Percentiles rank a stretch among this genome's conserved stretches.
Conservation (phyloP, 2,329 filamentous ascomycete genomes). For the Fusarium sp. region DNA sequence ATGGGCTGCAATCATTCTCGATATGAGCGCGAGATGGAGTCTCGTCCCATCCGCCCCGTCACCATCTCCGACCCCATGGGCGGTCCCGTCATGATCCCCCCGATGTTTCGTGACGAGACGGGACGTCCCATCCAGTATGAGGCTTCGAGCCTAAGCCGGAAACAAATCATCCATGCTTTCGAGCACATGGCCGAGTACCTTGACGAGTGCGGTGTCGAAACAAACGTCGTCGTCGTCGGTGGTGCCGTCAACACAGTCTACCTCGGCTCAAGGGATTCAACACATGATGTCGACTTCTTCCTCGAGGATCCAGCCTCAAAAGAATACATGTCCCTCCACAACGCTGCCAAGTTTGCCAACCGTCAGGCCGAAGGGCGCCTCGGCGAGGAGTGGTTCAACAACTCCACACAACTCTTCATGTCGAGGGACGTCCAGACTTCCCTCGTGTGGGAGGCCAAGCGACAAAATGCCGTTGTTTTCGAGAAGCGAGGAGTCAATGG, state of each 20-base stretch:
- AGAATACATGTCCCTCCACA: constrained; percentile 18
- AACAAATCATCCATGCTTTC: constrained; percentile 30
- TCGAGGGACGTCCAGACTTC: constrained; percentile 19
- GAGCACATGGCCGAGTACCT: constrained; percentile 36
- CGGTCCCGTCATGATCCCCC: constrained; percentile 28
- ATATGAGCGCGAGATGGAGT: constrained; percentile 32
- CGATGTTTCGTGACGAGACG: constrained; percentile 23
- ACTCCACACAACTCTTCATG: constrained; percentile 37
- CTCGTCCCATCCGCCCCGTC: constrained; percentile 30
- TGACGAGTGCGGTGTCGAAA: constrained; percentile 22
- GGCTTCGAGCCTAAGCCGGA: constrained; percentile 19
- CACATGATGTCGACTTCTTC: constrained; percentile 39
- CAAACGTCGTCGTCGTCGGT: constrained; percentile 29
- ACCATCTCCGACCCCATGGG: constrained; percentile 31
- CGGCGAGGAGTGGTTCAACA: constrained; percentile 38
- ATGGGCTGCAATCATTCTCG: constrained; percentile 36
- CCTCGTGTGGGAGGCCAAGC: constrained; percentile 20
- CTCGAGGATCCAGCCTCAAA: constrained; percentile 24
- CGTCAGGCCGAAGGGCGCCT: constrained; percentile 21
- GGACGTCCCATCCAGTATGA: constrained; percentile 17
- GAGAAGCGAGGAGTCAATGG: constrained; percentile 24
- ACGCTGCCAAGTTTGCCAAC: constrained; percentile 35
- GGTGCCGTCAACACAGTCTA: constrained; percentile 38
- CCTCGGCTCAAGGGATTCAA: constrained; percentile 29
- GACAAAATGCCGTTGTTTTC: constrained; percentile 32